Evolutionary conservation across 2,329 filamentous ascomycete species (phyloP).

Genomic region (Ceratocystis ficicola): DNA sequence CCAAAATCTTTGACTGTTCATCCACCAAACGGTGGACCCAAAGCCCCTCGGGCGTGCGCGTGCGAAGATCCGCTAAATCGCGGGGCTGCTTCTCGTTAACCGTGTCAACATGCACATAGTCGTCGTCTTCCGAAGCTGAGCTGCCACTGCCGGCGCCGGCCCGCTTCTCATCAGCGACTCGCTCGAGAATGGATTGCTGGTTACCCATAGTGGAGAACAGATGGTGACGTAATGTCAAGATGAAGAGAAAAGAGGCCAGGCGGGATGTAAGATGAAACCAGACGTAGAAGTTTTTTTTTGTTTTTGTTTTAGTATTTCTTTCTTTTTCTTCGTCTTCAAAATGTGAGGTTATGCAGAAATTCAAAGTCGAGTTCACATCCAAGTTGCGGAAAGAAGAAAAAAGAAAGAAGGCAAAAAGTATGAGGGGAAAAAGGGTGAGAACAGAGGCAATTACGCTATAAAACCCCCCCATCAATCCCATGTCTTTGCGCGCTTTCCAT

Average conservation of each 20-base stretch:
- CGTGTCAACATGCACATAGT: slow-evolving; percentile 12
- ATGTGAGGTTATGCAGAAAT: not conserved
- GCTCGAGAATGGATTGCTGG: slow-evolving; percentile 10
- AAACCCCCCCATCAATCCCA: not conserved
- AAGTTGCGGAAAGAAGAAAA: not conserved
- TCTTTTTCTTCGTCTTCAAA: not conserved
- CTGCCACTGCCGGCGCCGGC: no score
- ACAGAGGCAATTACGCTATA: not conserved
- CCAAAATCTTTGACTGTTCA: slow-evolving; percentile 51
- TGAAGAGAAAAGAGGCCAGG: not conserved
- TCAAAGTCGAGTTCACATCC: not conserved
- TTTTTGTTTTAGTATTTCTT: no score
- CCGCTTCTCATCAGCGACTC: not conserved
- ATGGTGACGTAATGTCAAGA: not conserved
- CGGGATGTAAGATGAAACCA: not conserved
- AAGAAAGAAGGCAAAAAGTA: not conserved
- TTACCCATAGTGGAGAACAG: slow-evolving; percentile 5
- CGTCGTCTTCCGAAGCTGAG: not conserved
- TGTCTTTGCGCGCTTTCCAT: not conserved
- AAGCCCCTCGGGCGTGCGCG: slow-evolving; percentile 34
- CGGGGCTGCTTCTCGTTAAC: slow-evolving; percentile 15
- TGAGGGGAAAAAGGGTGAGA: not conserved
- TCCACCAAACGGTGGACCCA: slow-evolving; percentile 39
- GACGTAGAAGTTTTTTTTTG: no score
- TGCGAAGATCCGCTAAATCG: slow-evolving; percentile 16